Conservation (phyloP, 2,329 filamentous ascomycete species). For the Pseudogymnoascus sp. region DNA sequence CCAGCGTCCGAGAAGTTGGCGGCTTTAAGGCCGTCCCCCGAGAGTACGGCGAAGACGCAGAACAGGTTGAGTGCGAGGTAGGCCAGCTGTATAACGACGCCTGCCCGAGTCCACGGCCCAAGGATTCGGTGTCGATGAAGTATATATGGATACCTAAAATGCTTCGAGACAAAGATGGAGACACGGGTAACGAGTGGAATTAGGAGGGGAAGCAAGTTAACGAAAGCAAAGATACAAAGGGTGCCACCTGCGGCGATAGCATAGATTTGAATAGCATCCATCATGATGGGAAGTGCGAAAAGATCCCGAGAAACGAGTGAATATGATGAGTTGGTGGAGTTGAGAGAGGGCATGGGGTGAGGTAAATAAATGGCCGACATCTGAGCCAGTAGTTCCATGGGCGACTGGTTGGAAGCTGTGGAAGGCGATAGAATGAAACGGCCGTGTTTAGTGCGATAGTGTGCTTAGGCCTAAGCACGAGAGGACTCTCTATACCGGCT, state of each 20-base stretch:
- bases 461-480: background rate
- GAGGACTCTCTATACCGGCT: background rate
- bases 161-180: too few species aligned
- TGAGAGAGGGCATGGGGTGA: background rate
- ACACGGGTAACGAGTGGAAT: too few species aligned
- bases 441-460: background rate
- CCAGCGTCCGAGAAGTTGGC: background rate
- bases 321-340: background rate
- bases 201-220: background rate
- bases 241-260: background rate
- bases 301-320: background rate
- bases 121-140: too few species aligned
- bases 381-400: background rate
- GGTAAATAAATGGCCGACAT: background rate
- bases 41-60: background rate
- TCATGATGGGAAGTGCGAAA: background rate
- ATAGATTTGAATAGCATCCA: slow-evolving; percentile 10
- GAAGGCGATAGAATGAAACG: background rate
- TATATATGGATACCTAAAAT: too few species aligned
- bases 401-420: background rate
- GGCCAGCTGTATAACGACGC: too few species aligned
- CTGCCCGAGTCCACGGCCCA: too few species aligned
- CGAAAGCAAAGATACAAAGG: slow-evolving; percentile 4
- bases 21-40: background rate
- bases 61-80: background rate